Base-by-base conservation (phyloP, 345 rosid species). In the Draba incana region DNA sequence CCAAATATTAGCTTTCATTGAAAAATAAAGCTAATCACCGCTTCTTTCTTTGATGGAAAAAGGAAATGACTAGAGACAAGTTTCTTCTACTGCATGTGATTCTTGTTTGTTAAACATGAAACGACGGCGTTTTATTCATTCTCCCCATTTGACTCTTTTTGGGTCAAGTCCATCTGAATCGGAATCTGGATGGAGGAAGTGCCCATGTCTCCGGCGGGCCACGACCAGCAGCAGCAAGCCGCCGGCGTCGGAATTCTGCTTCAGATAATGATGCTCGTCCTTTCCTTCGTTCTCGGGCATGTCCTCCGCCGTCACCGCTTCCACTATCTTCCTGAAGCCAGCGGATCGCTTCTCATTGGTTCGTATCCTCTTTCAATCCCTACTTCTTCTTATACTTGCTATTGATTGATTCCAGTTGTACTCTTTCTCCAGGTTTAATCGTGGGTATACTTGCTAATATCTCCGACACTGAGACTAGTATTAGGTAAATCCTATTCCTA, bases 221-320 rank as follows among this genome's bases (percentile, higher is more conserved):
- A 58, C 60, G 79, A 66, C 44, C 82, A 88, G 75, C 95, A 88
- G 73, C 98, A 93, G 80, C 96, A 91, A 70, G 99, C 96, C 0
- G 99, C 99, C 13, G 97, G 99, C 48, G 94, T 94, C 2, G 99
- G 99, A 13, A 94, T 94, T 53, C 85, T 91, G 59, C 95, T 94
- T 24, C 99, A 94, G 91, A 91, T 94, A 71, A 91, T 94, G 99
- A 94, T 91, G 96, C 99, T 94, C 28, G 99, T 94, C 53, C 96
- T 91, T 66, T 94, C 97, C 57, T 94, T 94, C 78, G 95, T 94
- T 51, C 89, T 94, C 30, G 97, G 99, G 20, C 96, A 88, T 59
- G 97, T 94, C 63, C 99, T 94, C 24, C 96, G 97, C 64, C 99
- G 99, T 71, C 97, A 85, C 76, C 84, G 81, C 70, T 84, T 94